Conservation (phyloP, 257 asterid genomes). For the Rubia yunnanensis region DNA sequence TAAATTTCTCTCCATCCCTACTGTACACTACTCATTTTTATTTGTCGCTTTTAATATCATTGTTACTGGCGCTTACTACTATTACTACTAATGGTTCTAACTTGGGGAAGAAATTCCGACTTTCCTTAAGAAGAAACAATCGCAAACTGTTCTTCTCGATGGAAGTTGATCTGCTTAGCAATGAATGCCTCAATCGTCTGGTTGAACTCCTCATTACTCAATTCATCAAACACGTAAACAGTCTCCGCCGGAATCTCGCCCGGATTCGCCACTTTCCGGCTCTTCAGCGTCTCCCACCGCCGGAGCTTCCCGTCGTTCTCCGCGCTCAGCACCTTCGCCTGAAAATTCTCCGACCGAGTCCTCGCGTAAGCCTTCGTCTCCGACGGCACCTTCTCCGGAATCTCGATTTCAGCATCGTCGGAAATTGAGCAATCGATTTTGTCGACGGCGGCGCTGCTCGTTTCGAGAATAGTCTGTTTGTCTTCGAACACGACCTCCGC, state of each 20-base stretch:
- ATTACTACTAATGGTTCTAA: neutral
- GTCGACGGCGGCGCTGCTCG: conserved; percentile 3
- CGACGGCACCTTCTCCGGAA: neutral
- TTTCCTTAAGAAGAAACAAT: conserved; percentile 38
- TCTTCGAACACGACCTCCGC: conserved; percentile 40
- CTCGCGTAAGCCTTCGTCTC: conserved; percentile 6
- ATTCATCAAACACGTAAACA: conserved; percentile 30
- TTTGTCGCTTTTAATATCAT: too few relatives aligned
- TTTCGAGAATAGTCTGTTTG: conserved; percentile 35
- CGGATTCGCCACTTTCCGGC: conserved; percentile 22
- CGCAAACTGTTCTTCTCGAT: conserved; percentile 48
- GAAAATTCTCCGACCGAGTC: neutral
- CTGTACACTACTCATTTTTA: conserved; percentile 6
- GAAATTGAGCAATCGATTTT: neutral
- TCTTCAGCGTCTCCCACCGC: conserved; percentile 45
- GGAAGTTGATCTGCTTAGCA: conserved; percentile 72
- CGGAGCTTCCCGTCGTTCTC: conserved; percentile 24
- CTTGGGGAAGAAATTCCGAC: conserved; percentile 4
- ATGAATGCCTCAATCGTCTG: conserved; percentile 60
- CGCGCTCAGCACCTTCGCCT: neutral
- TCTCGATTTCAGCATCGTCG: neutral
- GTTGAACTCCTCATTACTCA: conserved; percentile 80
- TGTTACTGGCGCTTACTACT: neutral
- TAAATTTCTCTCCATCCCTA: neutral
- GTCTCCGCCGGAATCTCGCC: conserved; percentile 25